Evolutionary conservation across 2,329 filamentous ascomycete species (phyloP).

Genomic region (Microdochium bolleyi): DNA sequence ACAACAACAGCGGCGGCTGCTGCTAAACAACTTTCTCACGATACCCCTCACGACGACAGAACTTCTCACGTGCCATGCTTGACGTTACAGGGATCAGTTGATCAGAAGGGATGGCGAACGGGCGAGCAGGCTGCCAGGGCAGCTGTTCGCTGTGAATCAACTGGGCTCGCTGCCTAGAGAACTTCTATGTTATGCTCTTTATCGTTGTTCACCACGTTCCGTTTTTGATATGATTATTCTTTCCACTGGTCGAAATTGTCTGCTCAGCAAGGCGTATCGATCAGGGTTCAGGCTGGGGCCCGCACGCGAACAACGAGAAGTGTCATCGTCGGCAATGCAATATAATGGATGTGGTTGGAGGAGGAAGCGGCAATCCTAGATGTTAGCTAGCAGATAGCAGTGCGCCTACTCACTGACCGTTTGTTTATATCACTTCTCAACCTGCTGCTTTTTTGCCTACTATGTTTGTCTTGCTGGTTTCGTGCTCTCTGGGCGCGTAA

Average conservation of each 20-base stretch:
- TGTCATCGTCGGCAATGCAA: background rate
- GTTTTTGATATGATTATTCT: too few species aligned
- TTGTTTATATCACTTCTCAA: background rate
- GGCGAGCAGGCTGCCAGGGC: background rate
- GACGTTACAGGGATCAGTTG: background rate
- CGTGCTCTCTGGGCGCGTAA: background rate
- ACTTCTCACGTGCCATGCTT: slow-evolving; percentile 1
- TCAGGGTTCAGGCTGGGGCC: background rate
- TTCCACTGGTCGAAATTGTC: too few species aligned
- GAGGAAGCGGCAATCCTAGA: background rate
- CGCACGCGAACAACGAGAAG: background rate
- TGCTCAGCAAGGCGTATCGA: background rate
- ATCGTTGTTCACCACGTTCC: too few species aligned
- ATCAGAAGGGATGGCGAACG: background rate
- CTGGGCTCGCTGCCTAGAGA: background rate
- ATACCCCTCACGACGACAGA: slow-evolving; percentile 2
- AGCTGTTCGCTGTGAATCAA: background rate
- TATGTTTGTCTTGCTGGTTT: background rate
- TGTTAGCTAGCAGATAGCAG: background rate
- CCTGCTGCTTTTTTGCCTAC: background rate
- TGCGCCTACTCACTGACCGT: background rate
- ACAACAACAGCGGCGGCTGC: slow-evolving; percentile 77
- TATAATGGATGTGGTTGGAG: background rate
- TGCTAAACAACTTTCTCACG: slow-evolving; percentile 56
- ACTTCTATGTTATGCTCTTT: too few species aligned